Conservation (phyloP, 768 basidiomycete genomes). For the Podaxis sp. region DNA sequence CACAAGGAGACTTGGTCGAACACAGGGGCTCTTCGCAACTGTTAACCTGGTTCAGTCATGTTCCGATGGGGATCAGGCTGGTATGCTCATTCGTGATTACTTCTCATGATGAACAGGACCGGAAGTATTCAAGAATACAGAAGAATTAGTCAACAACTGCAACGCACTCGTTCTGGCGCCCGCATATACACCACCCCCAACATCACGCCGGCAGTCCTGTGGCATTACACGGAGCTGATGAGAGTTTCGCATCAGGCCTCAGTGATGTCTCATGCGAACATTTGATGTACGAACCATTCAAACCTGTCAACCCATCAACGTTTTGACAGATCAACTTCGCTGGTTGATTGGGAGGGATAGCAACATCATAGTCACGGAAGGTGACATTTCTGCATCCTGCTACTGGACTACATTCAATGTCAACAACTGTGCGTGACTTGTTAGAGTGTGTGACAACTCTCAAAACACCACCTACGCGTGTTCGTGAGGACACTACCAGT, state of each 20-base stretch:
- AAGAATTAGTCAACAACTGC: neutral
- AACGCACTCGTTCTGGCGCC: neutral
- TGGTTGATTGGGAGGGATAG: constrained; percentile 28
- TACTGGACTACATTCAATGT: constrained; percentile 46
- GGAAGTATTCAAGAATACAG: neutral
- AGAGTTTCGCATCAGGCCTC: neutral
- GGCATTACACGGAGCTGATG: constrained; percentile 9
- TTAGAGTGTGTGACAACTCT: neutral
- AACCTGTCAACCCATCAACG: constrained; percentile 33
- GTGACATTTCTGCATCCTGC: constrained; percentile 39
- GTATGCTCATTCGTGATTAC: neutral
- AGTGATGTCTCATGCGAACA: neutral
- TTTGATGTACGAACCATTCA: constrained; percentile 24
- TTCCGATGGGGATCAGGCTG: neutral
- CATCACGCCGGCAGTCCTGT: constrained; percentile 2
- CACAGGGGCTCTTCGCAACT: neutral
- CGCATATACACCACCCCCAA: neutral
- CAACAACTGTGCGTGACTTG: constrained; percentile 32
- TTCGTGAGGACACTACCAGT: constrained; percentile 40
- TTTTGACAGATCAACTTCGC: constrained; percentile 45
- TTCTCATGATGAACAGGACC: neutral
- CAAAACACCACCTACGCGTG: constrained; percentile 17
- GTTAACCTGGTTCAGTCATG: neutral
- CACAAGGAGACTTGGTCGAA: constrained; percentile 2
- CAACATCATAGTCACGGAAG: constrained; percentile 37